Base-by-base conservation (phyloP, 2,329 filamentous ascomycete genomes). In the Microsporum canis region DNA sequence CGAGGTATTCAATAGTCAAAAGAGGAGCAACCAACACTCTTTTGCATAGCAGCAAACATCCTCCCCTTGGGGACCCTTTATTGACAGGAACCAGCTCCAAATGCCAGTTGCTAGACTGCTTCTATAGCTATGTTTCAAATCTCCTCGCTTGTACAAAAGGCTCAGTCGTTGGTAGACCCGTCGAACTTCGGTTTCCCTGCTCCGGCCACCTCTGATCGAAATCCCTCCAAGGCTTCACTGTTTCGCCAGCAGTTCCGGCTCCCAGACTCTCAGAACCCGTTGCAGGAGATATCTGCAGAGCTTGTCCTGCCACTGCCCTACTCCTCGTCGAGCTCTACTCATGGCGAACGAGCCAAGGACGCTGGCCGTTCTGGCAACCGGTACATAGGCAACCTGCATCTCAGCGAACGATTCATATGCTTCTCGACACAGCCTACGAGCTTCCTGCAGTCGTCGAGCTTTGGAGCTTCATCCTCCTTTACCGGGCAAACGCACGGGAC, bases 171-270 rank as follows among this genome's bases (percentile, higher is more conserved):
- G 76, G 95, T 96, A 77, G 92, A 96, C 75, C 89, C 91, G 60
- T 88, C 88, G 66, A 86, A 90, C 73, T 86, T 88, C 71, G 84
- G 87, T 72, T 84, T 89, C 68, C 79, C 88, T 65, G 84, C 85
- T 66, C 81, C 89, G 63, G 84, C 86, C 67, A 83, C 85, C 70
- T 84, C 87, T 62, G 89, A 94, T 75, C 84, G 83, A 65, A 88
- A 89, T 72, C 91, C 91, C 57, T 92, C 91, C 71, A 97, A 96
- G 78, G 86, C 91, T 61, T 87, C 88, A 58, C 84, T 97, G 62
- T 99, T 97, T 78, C 91, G 94, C 77, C 87, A 88, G 74, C 94
- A 99, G 76, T 99, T 99, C 79, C 89, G 94, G 66, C 87, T 99
- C 38, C 94, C 94, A 53, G 85, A 90, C 71, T 88, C 89, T 43